Percentiles rank a stretch among this genome's conserved stretches.
Conservation (phyloP, 345 rosid genomes). For the Eutrema japonicum region DNA sequence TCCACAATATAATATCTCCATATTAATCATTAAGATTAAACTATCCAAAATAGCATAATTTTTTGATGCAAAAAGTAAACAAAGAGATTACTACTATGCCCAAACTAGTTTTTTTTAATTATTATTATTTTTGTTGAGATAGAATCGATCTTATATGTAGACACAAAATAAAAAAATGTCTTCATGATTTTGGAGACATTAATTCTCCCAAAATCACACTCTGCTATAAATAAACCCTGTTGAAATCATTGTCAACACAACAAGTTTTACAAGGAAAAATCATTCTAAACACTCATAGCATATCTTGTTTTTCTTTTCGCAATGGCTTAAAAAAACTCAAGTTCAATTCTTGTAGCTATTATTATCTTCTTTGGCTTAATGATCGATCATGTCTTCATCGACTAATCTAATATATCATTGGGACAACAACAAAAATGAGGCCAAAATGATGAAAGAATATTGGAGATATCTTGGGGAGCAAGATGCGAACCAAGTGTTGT, state of each 20-base stretch:
- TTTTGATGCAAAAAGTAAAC: not conserved
- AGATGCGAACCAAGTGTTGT: too few relatives aligned
- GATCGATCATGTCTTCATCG: slow-evolving; percentile 15
- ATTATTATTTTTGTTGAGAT: not conserved
- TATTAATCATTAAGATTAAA: not conserved
- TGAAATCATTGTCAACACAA: not conserved
- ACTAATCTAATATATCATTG: slow-evolving; percentile 1
- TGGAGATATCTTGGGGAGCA: too few relatives aligned
- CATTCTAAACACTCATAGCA: slow-evolving; percentile 2
- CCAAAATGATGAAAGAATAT: not conserved
- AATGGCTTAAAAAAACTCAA: slow-evolving; percentile 5
- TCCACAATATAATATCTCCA: not conserved
- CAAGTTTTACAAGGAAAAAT: not conserved
- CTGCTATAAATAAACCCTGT: slow-evolving; percentile 1
- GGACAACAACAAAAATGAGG: not conserved
- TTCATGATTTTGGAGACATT: slow-evolving; percentile 2
- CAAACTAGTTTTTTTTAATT: not conserved
- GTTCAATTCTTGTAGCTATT: slow-evolving; percentile 6
- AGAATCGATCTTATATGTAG: slow-evolving; percentile 5
- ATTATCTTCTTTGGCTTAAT: slow-evolving; percentile 1
- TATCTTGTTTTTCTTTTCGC: not conserved
- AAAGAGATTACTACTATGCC: not conserved
- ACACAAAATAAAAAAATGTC: not conserved
- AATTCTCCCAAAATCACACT: slow-evolving; percentile 15
- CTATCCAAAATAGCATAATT: not conserved